These are phyloP conservation scores for Penstemon davidsonii DNA, from an alignment of 257 asterid species.

Conservation along the genomic window DNA sequence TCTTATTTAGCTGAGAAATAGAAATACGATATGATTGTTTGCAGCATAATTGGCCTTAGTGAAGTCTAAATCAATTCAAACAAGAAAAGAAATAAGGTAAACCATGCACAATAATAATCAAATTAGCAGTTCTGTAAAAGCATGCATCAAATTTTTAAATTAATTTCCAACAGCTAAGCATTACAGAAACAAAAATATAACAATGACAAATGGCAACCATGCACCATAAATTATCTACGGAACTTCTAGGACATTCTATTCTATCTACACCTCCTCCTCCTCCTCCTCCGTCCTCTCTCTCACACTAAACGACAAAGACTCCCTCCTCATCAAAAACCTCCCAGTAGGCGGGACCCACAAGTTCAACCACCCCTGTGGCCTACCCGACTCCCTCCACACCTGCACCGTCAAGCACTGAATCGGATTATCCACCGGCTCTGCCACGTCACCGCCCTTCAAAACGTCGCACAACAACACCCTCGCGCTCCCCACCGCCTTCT, in stretches of 20 bases:
- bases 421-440: slow-evolving; percentile 40
- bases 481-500: slow-evolving; percentile 49
- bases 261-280: slow-evolving; percentile 11
- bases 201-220: slow-evolving; percentile 35
- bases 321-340: slow-evolving; percentile 43
- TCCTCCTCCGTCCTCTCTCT: slow-evolving; percentile 29
- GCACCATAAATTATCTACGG: slow-evolving; percentile 5
- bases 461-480: slow-evolving; percentile 45
- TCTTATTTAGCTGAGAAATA: too few relatives aligned
- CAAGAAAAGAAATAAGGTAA: too few relatives aligned
- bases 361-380: slow-evolving; percentile 47
- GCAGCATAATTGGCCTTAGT: too few relatives aligned
- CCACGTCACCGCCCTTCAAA: slow-evolving; percentile 43
- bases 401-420: slow-evolving; percentile 50
- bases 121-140: too few relatives aligned
- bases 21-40: too few relatives aligned
- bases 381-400: slow-evolving; percentile 53
- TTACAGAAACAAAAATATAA: not conserved
- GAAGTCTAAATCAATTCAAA: too few relatives aligned
- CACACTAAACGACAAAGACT: slow-evolving; percentile 46
- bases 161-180: slow-evolving; percentile 1
- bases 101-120: too few relatives aligned
- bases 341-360: slow-evolving; percentile 52
- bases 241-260: not conserved
- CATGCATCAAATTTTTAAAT: not conserved